A percentile compares a stretch with the other conserved stretches of the same genome.
phyloP scores from a whole-genome alignment of 2,329 filamentous ascomycete genomes.

The Penicillium oxalicum region DNA sequence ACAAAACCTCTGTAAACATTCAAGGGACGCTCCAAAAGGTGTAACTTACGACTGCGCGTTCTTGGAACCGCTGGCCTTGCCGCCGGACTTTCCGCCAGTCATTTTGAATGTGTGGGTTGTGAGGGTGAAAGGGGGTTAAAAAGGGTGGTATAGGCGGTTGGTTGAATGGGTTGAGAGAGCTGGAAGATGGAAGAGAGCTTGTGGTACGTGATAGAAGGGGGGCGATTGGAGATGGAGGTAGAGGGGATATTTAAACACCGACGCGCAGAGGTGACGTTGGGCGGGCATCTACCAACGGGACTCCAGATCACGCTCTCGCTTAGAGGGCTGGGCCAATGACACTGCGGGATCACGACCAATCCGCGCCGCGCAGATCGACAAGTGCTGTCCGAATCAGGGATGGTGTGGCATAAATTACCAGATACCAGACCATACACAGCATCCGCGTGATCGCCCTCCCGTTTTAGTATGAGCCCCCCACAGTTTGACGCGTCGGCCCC shows the following conservation, averaged over 20 bases:
- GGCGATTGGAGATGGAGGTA: constrained; percentile 28
- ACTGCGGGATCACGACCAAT: constrained; percentile 8
- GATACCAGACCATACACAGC: constrained; percentile 18
- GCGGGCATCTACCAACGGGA: constrained; percentile 28
- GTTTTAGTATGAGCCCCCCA: constrained; percentile 3
- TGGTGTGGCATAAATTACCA: constrained; percentile 21
- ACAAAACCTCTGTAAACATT: constrained; percentile 2
- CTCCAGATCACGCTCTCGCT: constrained; percentile 45
- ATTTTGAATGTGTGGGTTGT: constrained; percentile 63
- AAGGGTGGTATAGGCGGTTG: constrained; percentile 11
- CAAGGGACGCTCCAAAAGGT: constrained; percentile 11
- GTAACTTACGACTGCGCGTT: constrained; percentile 92
- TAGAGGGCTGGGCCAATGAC: constrained; percentile 39
- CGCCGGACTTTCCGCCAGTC: constrained; percentile 99
- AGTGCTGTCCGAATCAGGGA: constrained; percentile 22
- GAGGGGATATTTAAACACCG: constrained; percentile 38
- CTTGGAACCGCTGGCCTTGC: constrained; percentile 99
- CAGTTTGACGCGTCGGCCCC: constrained; percentile 19
- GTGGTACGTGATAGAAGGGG: constrained; percentile 25
- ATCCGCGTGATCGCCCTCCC: constrained; percentile 17
- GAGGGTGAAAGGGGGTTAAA: constrained; percentile 20
- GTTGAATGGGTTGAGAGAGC: constrained; percentile 13
- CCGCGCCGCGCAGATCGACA: background rate
- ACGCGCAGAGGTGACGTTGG: constrained; percentile 40
- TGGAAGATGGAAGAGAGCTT: constrained; percentile 10